phyloP scores from a whole-genome alignment of 1,139 yeast genomes.

The Hansenula lynferdii region DNA sequence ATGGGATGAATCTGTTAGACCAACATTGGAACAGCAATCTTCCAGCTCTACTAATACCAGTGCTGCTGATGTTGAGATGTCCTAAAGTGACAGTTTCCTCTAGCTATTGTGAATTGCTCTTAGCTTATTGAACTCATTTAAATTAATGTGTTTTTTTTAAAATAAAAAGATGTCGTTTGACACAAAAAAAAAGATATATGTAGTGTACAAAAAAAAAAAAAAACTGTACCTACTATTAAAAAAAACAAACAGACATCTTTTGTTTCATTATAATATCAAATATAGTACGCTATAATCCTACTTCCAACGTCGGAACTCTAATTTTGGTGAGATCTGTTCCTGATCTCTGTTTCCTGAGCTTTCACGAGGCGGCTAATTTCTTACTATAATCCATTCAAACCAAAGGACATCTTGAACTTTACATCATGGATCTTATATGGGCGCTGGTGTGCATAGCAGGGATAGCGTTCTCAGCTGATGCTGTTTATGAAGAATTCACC shows the following conservation, averaged over 20 bases:
- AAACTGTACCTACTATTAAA: not conserved
- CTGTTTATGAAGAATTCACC: conserved; percentile 1
- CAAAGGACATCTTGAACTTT: no score
- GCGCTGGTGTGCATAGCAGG: not conserved
- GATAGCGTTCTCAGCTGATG: not conserved
- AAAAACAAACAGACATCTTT: not conserved
- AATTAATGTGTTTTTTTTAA: no score
- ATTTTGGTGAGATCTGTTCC: no score
- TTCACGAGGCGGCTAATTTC: no score
- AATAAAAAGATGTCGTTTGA: conserved; percentile 2
- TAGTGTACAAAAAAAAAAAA: conserved; percentile 1
- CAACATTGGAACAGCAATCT: conserved; percentile 16
- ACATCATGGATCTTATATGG: not conserved
- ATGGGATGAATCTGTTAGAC: conserved; percentile 27
- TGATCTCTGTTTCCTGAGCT: no score
- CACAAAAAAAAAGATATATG: conserved; percentile 1
- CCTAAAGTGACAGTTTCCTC: no score
- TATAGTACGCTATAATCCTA: no score
- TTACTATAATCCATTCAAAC: no score
- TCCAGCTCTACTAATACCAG: conserved; percentile 10
- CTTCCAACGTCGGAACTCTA: no score
- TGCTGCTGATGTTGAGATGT: conserved; percentile 12
- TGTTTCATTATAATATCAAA: no score
- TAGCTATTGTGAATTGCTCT: no score
- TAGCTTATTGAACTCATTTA: no score